Base-by-base conservation (phyloP, 441 rosid genomes). In the Gossypium gossypioides region DNA sequence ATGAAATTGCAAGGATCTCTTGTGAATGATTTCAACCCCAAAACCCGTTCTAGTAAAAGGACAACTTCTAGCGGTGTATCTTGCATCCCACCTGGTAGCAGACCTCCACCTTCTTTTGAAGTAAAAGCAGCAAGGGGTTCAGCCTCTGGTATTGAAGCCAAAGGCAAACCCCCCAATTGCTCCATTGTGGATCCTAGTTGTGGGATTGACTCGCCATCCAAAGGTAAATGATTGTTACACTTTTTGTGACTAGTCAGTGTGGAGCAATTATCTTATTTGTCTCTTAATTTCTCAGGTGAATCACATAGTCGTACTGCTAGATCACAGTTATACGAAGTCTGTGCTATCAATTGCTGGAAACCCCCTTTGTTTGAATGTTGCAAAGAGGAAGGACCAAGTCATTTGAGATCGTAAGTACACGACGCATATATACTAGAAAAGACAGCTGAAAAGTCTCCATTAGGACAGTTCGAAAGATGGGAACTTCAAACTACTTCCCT, bases 301-400 rank as follows among this genome's bases (percentile, higher is more conserved):
- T 29, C 76, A 42, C 69, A 27, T 69, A 76, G 51, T 68, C 72
- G 61, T 70, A 77, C 96, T 29, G 96, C 92, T 10, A 87, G 84
- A 81, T 81, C 95, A 8, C 83, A 76, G 72, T 77, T 95, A 78
- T 76, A 59, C 57, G 97, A 95, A 84, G 79, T 84, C 50, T 95
- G 98, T 65, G 84, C 84, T 54, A 88, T 79, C 71, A 87, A 89
- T 81, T 82, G 79, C 81, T 95, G 97, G 97, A 88, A 86, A 67
- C 77, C 87, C 42, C 99, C 99, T 0, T 21, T 37, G 19, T 92
- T 91, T 44, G 91, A 83, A 69, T 92, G 97, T 71, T 88, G 89
- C 71, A 70, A 79, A 24, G 96, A 88, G 79, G 88, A 85, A 82
- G 97, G 99, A 77, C 91, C 86, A 55, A 72, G 91, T 80, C 99